Base-by-base conservation (phyloP, 192 early-diverging fungal genomes). In the Haplosporangium gracile region DNA sequence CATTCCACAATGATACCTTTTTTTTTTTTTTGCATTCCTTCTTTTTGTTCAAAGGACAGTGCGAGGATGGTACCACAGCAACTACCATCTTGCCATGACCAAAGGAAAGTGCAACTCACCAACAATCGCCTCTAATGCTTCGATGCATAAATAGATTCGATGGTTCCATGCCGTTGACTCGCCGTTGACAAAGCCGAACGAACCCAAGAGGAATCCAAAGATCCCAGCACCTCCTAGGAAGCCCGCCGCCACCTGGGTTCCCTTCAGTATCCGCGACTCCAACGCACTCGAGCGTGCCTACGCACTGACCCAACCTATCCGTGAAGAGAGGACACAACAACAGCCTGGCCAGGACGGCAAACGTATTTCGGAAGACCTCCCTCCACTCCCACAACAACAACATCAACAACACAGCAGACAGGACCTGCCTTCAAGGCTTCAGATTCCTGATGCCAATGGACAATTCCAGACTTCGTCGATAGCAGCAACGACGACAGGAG, bases 191-290 rank as follows among this genome's bases (percentile, higher is more conserved):
- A 86, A 77, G 34, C 84, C 88, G 22, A 77, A 80, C 24, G 77
- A 76, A 22, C 78, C 75, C 45, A 86, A 78, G 34, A 78, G 57
- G 76, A 86, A 78, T 22, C 32, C 72, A 29, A 86, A 86, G 68
- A 49, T 49, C 3, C 79, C 84, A 22, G 77, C 87, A 29, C 87
- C 81, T 8, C 86, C 88, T 55, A 69, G 73, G 20, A 92, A 92
- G 53, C 68, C 80, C 10, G 53, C 89, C 5, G 78, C 89, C 36
- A 87, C 82, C 22, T 93, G 92, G 92, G 80, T 91, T 16, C 82
- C 92, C 7, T 92, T 93, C 79, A 90, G 89, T 34, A 89, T 89
- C 36, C 88, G 92, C 8, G 92, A 93, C 68, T 91, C 91, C n/a
- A 80, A 79, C 79, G 91, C 91, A 36, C 82, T 93, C 15, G 92